These are phyloP conservation scores for Beauveria sp. DNA, from an alignment of 2,329 filamentous ascomycete species.

Conservation along the genomic window DNA sequence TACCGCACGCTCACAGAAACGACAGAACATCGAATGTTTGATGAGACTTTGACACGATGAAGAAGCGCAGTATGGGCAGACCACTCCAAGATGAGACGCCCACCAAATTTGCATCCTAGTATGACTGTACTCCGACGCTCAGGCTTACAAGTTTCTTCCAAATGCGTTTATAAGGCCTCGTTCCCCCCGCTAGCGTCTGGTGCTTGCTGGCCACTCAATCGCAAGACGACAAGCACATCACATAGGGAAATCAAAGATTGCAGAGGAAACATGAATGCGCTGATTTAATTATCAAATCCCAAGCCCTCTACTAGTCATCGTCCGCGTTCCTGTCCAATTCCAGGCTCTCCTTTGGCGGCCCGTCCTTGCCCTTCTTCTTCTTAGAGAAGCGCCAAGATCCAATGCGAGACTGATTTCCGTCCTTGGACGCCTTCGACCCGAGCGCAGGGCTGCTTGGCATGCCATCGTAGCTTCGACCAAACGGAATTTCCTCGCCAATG, in stretches of 20 bases:
- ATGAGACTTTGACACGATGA: no score
- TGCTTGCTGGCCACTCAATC: no score
- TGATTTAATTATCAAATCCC: neutral
- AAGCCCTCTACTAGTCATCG: slow-evolving; percentile 17
- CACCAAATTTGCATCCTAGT: no score
- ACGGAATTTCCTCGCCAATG: slow-evolving; percentile 36
- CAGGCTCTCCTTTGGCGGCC: slow-evolving; percentile 37
- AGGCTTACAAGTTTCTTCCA: no score
- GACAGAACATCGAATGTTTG: no score
- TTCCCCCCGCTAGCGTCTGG: no score
- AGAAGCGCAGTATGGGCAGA: no score
- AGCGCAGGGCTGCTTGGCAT: slow-evolving; percentile 48
- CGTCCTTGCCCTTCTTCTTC: slow-evolving; percentile 51
- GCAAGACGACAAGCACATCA: no score
- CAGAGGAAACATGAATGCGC: neutral
- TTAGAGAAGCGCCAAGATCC: slow-evolving; percentile 49
- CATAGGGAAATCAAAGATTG: neutral
- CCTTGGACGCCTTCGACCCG: slow-evolving; percentile 41
- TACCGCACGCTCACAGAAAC: no score
- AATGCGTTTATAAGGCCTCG: no score
- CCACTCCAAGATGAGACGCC: no score
- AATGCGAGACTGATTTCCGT: slow-evolving; percentile 41
- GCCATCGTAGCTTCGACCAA: slow-evolving; percentile 49
- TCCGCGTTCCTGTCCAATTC: slow-evolving; percentile 38
- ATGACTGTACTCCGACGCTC: no score